phyloP scores from a whole-genome alignment of 1,284 basidiomycete species.

The Sanghuangporus weigelae region DNA sequence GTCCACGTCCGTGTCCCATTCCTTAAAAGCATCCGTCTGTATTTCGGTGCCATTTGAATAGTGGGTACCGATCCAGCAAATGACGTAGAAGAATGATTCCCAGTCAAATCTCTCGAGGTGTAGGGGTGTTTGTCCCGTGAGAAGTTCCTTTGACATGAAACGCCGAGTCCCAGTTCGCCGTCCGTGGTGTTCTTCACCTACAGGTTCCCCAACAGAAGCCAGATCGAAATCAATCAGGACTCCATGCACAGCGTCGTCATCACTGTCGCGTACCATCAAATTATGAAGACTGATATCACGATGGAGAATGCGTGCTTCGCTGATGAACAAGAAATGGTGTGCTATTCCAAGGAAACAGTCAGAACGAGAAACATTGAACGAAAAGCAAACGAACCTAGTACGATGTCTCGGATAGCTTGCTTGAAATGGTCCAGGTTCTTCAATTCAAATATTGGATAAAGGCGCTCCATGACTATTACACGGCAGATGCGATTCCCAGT shows the following conservation, averaged over 20 bases:
- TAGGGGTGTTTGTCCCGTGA: neutral
- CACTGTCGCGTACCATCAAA: neutral
- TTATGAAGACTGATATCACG: slow-evolving; percentile 11
- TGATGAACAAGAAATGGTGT: slow-evolving; percentile 1
- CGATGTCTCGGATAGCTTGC: neutral
- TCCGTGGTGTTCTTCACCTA: neutral
- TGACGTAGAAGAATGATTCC: slow-evolving; percentile 7
- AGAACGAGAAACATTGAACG: neutral
- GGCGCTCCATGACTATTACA: neutral
- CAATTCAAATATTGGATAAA: neutral
- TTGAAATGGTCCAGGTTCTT: neutral
- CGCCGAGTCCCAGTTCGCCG: slow-evolving; percentile 1
- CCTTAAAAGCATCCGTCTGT: neutral
- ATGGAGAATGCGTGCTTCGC: neutral
- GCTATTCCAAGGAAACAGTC: neutral
- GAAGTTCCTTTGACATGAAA: slow-evolving; percentile 9
- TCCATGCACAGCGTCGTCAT: neutral
- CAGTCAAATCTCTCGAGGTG: slow-evolving; percentile 6
- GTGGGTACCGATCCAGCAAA: neutral
- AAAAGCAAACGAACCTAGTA: neutral
- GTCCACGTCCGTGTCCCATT: neutral
- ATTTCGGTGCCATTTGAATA: neutral
- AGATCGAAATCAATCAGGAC: slow-evolving; percentile 13
- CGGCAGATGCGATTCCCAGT: neutral
- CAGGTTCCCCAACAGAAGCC: neutral